Evolutionary conservation across 495 filamentous ascomycete genomes (phyloP), one percentile per base, ranked within the genome.

Genomic region (Astrocystis sublimbata): DNA sequence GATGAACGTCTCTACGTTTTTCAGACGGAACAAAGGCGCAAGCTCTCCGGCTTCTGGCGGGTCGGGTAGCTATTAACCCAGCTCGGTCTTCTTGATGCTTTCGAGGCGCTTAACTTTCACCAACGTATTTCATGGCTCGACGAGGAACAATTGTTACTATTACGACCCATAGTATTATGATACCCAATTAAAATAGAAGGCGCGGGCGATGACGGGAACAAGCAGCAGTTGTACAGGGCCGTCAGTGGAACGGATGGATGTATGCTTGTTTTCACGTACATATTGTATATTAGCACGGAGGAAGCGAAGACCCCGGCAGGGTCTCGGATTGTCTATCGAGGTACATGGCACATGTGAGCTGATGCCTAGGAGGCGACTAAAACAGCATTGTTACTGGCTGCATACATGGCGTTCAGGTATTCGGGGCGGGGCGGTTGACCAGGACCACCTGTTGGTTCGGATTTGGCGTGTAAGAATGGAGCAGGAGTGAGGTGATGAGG

Each of bases 1-100:
- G 53, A 79, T 80, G 65, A 80, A 78, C 54, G 74, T 72, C 23
- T 69, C 78, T 52, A 73, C 67, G 21, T 71, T 79, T 62, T 79
- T 79, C 53, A 70, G 75, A 62, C 71, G 76, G 45, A 73, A 78
- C 42, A 78, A 79, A 67, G 73, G 72, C 36, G 68, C 77, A 13
- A 75, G 74, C 59, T 78, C 78, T 21, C 75, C 76, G 17, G 66
- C 65, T 54, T 65, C 69, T 41, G 59, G 63, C 46, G 69, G 69
- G 49, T 68, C 69, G 30, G 63, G 46, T 60, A 51, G 35, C 41
- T 62, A 36, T 55, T 8, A 24, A 35, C 58, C 21, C 41, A 9
- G n/a, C 41, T 36, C 17, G 26, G 24, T 30, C 17, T 19, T 19
- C 23, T 45, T 28, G 38, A 53, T 30, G 47, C 52, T 23, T 26